Evolutionary conservation across 495 filamentous ascomycete species (phyloP), one percentile per base, ranked within the genome.

Genomic region (Hapsidospora chrysogenum): DNA sequence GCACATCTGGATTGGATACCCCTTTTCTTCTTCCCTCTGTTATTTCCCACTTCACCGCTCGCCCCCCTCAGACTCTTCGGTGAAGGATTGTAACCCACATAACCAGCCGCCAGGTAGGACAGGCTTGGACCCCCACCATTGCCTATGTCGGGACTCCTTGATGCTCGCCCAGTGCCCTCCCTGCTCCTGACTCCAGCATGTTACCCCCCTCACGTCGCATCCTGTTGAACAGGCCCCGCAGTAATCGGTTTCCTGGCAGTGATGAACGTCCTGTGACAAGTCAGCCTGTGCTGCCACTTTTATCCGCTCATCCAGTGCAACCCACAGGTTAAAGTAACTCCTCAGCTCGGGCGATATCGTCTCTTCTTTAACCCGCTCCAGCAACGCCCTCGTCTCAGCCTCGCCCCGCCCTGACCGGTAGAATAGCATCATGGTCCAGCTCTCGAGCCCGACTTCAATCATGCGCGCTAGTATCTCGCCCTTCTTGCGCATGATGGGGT

Each of bases 401-500:
- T 39, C 37, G 4, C 26, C 17, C 37, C 29, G 27, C 13, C 37
- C 37, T 1, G 29, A 23, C 17, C 23, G 21, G 9, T 30, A n/a
- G 26, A 39, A 33, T 14, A 39, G 20, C 3, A 20, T 22, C 29
- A 39, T 5, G 13, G 29, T 26, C 27, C 29, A 38, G 10, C 25
- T 30, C 2, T 38, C 17, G 17, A 30, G 21, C 4, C 36, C 36
- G 26, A 15, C 14, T 3, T 13, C 20, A 9, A 31, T 23, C 13
- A 39, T 21, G 11, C 18, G 21, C 14, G 10, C 15, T 6, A 39
- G 5, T 17, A 27, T n/a, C n/a, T 16, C 37, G 19, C 37, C 37
- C 20, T 33, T 33, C 10, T 31, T 22, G 28, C 33, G 39, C 38
- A 47, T 28, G 31, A 53, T 47, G 14, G 53, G 48, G 26, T 56